A percentile compares a stretch with the other conserved stretches of the same genome.
Evolutionary conservation across 1,139 yeast species (phyloP).

Genomic region (Kodamaea ohmeri): DNA sequence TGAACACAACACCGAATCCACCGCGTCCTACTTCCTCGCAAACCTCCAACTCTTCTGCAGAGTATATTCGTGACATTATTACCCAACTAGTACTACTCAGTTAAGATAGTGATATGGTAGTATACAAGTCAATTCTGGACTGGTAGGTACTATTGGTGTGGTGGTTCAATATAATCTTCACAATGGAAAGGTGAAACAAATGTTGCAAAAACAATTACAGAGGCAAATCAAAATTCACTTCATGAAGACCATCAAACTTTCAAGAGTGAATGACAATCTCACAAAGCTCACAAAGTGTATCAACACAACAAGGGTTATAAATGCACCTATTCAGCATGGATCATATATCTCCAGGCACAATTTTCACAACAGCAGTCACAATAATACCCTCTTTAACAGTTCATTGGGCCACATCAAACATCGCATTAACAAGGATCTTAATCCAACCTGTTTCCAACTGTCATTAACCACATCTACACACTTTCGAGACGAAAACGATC

Average conservation of each 20-base stretch:
- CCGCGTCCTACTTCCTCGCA: constrained; percentile 83
- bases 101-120: neutral
- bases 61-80: constrained; percentile 12
- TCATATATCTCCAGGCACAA: too few species aligned
- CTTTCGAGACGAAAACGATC: constrained; percentile 3
- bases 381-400: too few species aligned
- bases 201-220: neutral
- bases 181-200: neutral
- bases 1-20: constrained; percentile 83
- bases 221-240: too few species aligned
- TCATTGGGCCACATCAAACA: neutral
- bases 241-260: too few species aligned
- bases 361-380: too few species aligned
- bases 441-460: neutral
- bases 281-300: too few species aligned
- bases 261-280: neutral
- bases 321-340: too few species aligned
- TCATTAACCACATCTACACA: neutral
- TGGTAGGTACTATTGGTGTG: too few species aligned
- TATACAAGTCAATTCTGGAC: neutral
- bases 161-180: too few species aligned
- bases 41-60: constrained; percentile 48
- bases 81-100: too few species aligned
- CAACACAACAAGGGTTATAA: too few species aligned
- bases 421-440: neutral